phyloP scores from a whole-genome alignment of 2,329 filamentous ascomycete genomes.

The Arthrobotrys iridis region DNA sequence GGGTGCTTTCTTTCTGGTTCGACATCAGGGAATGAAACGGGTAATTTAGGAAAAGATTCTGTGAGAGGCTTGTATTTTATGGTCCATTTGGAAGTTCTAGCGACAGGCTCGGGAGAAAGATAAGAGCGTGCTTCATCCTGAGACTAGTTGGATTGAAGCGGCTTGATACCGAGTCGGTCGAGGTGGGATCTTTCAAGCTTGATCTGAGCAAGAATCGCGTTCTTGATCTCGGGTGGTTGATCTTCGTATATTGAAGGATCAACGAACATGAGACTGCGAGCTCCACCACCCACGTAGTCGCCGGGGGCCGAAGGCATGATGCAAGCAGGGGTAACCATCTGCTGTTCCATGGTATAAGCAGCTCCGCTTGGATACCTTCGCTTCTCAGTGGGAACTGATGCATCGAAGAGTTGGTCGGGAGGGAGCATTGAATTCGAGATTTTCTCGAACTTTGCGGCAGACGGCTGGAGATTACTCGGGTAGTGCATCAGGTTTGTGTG shows the following conservation, averaged over 20 bases:
- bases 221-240: slow-evolving; percentile 28
- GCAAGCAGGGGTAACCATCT: slow-evolving; percentile 3
- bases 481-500: slow-evolving; percentile 44
- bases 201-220: slow-evolving; percentile 20
- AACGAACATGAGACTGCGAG: slow-evolving; percentile 19
- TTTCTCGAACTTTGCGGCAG: slow-evolving; percentile 28
- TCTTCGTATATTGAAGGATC: slow-evolving; percentile 27
- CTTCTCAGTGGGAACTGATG: background rate
- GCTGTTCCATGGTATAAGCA: slow-evolving; percentile 17
- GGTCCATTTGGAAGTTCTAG: background rate
- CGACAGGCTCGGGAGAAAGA: background rate
- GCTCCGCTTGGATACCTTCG: slow-evolving; percentile 25
- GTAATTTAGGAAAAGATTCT: background rate
- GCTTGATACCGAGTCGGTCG: slow-evolving; percentile 23
- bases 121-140: background rate
- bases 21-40: background rate
- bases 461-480: slow-evolving; percentile 21
- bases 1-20: no score
- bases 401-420: slow-evolving; percentile 29
- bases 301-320: slow-evolving; percentile 26
- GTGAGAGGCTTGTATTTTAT: no score
- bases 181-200: slow-evolving; percentile 28
- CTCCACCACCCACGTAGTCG: background rate
- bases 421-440: slow-evolving; percentile 6
- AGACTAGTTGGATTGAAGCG: slow-evolving; percentile 23